phyloP scores from a whole-genome alignment of 2,329 filamentous ascomycete genomes.

The Colletotrichum noveboracense region DNA sequence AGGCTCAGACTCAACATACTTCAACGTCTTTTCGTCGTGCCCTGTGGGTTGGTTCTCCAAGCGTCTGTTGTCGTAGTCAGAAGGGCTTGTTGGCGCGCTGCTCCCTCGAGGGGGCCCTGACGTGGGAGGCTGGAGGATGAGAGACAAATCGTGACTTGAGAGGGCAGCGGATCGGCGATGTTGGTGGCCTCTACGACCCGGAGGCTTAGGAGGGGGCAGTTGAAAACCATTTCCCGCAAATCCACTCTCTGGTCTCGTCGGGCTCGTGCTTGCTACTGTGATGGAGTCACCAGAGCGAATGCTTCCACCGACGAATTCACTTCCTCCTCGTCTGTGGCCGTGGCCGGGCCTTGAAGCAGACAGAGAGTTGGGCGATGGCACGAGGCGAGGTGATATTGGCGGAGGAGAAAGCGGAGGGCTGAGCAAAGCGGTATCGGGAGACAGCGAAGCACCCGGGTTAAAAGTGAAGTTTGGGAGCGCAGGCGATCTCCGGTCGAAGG shows the following conservation, averaged over 20 bases:
- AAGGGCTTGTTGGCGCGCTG: slow-evolving; percentile 70
- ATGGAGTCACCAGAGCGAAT: slow-evolving; percentile 62
- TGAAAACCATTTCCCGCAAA: slow-evolving; percentile 61
- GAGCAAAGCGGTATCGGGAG: slow-evolving; percentile 44
- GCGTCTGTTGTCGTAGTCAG: slow-evolving; percentile 43
- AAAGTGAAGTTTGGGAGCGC: slow-evolving; percentile 61
- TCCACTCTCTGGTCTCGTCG: slow-evolving; percentile 67
- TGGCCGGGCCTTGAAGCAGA: slow-evolving; percentile 59
- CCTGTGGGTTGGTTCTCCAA: background rate
- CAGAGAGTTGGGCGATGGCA: slow-evolving; percentile 56
- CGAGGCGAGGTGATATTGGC: slow-evolving; percentile 43
- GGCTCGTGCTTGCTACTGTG: slow-evolving; percentile 70
- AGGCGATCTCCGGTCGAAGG: slow-evolving; percentile 35
- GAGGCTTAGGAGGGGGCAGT: slow-evolving; percentile 50
- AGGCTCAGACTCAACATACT: slow-evolving; percentile 20
- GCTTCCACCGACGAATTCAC: slow-evolving; percentile 85
- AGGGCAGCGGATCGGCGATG: slow-evolving; percentile 85
- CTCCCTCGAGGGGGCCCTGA: slow-evolving; percentile 58
- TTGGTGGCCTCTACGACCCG: slow-evolving; percentile 70
- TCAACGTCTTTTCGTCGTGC: slow-evolving; percentile 13
- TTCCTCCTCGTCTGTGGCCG: slow-evolving; percentile 80
- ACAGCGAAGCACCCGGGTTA: slow-evolving; percentile 52
- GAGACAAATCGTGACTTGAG: slow-evolving; percentile 80
- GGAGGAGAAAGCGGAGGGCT: slow-evolving; percentile 62
- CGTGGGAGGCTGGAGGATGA: slow-evolving; percentile 66